A percentile compares a stretch with the other conserved stretches of the same genome.
Evolutionary conservation across 768 basidiomycete species (phyloP).

Genomic region (Mycena albidolilacea): DNA sequence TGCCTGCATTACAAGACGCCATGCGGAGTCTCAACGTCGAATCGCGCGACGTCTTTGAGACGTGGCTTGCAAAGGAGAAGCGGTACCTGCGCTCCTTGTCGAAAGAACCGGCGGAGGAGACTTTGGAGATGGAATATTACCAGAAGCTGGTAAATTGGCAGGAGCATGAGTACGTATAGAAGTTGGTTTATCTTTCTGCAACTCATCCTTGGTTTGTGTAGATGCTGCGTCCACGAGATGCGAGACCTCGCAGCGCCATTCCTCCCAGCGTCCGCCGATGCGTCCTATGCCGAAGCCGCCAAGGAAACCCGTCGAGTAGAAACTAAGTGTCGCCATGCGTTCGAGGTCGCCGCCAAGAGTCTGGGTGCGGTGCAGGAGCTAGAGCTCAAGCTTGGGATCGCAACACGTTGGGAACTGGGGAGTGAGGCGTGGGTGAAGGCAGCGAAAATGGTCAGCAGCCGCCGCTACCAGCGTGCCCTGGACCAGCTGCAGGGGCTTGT

Average conservation of each 20-base stretch:
- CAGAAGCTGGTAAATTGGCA: neutral
- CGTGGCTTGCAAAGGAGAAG: neutral
- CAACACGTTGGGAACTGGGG: neutral
- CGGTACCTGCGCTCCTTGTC: neutral
- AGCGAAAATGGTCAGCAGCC: no score
- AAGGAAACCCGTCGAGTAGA: neutral
- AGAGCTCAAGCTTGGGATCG: neutral
- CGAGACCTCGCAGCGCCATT: neutral
- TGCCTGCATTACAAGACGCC: neutral
- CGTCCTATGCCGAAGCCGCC: neutral
- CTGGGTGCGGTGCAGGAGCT: neutral
- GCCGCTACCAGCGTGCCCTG: no score
- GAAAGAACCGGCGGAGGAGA: neutral
- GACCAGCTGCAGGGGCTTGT: no score
- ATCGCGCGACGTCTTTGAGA: neutral
- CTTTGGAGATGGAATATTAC: neutral
- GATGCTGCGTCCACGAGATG: neutral
- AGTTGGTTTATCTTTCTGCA: neutral
- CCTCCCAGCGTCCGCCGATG: neutral
- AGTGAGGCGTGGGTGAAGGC: no score
- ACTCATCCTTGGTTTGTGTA: neutral
- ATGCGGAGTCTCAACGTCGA: neutral
- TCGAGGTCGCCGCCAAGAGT: neutral
- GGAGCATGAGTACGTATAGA: neutral
- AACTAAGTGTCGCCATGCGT: neutral